Conservation (phyloP, 768 basidiomycete species). For the Agaricus subrufescens region DNA sequence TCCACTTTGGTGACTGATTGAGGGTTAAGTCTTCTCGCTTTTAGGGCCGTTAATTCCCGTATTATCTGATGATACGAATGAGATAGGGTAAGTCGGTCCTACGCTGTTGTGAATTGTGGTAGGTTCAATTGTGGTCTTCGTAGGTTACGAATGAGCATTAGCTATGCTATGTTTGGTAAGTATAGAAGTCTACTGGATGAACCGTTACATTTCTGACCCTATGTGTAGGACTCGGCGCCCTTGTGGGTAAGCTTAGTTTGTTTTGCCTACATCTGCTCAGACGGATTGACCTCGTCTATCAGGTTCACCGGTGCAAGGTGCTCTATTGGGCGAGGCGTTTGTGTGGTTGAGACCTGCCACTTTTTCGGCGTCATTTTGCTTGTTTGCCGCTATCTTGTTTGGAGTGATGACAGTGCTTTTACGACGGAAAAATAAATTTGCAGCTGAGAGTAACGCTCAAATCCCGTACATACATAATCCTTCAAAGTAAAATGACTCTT, state of each 20-base stretch:
- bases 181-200: neutral
- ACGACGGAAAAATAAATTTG: too few relatives aligned
- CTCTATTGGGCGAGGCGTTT: conserved; percentile 9
- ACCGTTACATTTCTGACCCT: neutral
- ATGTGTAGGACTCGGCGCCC: conserved; percentile 9
- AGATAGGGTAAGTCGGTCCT: conserved; percentile 6
- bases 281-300: neutral
- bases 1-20: neutral
- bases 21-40: conserved; percentile 8
- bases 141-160: conserved; percentile 14
- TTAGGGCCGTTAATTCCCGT: conserved; percentile 9
- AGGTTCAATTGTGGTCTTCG: neutral
- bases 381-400: too few relatives aligned
- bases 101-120: too few relatives aligned
- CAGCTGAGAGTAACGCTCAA: too few relatives aligned
- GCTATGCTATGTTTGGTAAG: conserved; percentile 13
- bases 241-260: conserved; percentile 9
- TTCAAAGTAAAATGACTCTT: too few relatives aligned
- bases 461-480: too few relatives aligned
- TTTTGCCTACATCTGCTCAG: neutral
- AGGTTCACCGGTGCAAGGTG: conserved; percentile 15
- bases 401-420: too few relatives aligned
- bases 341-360: conserved; percentile 14
- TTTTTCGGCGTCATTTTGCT: too few relatives aligned
- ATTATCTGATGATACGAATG: conserved; percentile 4